Conservation (phyloP, 345 rosid species). For the Euphorbia tirucalli region DNA sequence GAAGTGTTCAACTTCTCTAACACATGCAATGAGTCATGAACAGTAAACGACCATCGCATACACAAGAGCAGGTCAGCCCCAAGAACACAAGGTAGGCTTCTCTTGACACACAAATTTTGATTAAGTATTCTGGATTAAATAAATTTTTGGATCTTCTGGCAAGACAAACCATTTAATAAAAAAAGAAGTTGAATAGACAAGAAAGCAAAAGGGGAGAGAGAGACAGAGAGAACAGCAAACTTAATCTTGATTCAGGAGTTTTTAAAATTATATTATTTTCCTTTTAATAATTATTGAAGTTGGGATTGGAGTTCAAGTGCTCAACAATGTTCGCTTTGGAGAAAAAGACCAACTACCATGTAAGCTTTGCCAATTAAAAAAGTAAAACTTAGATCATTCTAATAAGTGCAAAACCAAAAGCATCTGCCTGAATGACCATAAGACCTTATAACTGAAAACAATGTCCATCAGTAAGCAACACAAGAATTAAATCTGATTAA, state of each 20-base stretch:
- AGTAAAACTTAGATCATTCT: background rate
- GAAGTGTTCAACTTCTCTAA: background rate
- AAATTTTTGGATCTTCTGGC: background rate
- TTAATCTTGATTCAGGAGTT: no score
- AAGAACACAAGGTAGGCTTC: background rate
- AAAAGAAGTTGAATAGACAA: background rate
- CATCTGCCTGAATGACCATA: background rate
- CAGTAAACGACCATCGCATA: background rate
- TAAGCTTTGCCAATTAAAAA: background rate
- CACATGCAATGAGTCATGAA: background rate
- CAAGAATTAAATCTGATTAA: constrained; percentile 22
- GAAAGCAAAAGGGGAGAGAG: background rate
- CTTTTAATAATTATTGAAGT: background rate
- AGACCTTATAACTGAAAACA: background rate
- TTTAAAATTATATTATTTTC: background rate
- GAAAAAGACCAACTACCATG: background rate
- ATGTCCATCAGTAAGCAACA: background rate
- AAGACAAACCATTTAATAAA: background rate
- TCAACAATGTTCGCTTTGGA: background rate
- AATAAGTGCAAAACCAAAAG: background rate
- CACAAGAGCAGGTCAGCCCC: background rate
- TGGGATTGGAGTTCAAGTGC: background rate
- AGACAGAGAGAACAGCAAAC: background rate
- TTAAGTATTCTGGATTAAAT: background rate
- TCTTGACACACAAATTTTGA: background rate